Evolutionary conservation across 148 eudicot genomes (phyloP).

Genomic region (Cornus controversa): DNA sequence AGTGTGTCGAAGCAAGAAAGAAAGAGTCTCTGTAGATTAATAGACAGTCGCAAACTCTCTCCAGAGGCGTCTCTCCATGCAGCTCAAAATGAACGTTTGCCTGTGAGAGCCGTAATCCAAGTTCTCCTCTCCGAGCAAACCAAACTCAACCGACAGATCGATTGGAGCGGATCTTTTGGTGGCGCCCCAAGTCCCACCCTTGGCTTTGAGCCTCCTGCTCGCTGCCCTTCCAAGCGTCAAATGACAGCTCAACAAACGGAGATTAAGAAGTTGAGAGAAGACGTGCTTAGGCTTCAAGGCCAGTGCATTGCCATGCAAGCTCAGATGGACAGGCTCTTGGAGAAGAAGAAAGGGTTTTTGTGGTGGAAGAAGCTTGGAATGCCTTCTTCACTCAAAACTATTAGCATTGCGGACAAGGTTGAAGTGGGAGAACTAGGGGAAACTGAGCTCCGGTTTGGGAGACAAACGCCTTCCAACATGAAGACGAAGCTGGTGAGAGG

Average conservation of each 20-base stretch:
- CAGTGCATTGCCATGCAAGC: conserved; percentile 56
- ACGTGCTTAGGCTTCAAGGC: conserved; percentile 61
- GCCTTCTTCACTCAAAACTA: conserved; percentile 27
- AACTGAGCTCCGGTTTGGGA: conserved; percentile 32
- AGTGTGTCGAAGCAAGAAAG: conserved; percentile 67
- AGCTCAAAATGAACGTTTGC: conserved; percentile 75
- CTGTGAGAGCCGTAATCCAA: conserved; percentile 71
- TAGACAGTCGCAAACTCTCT: conserved; percentile 73
- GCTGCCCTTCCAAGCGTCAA: conserved; percentile 61
- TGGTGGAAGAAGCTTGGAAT: conserved; percentile 60
- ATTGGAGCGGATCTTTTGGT: conserved; percentile 60
- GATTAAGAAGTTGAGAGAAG: conserved; percentile 65
- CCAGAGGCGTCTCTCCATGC: conserved; percentile 80
- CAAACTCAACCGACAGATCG: conserved; percentile 52
- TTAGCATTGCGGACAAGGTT: conserved; percentile 13
- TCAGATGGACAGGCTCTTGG: conserved; percentile 54
- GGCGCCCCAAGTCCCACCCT: conserved; percentile 36
- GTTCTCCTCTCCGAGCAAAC: conserved; percentile 74
- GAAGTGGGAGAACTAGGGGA: conserved; percentile 25
- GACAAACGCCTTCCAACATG: conserved; percentile 37
- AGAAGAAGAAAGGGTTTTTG: conserved; percentile 57
- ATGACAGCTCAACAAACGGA: conserved; percentile 48
- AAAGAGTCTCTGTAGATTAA: conserved; percentile 53
- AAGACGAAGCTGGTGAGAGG: conserved; percentile 34
- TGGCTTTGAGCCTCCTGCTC: conserved; percentile 36